Evolutionary conservation across 2,329 filamentous ascomycete species (phyloP).

Genomic region (Phialocephala sp.): DNA sequence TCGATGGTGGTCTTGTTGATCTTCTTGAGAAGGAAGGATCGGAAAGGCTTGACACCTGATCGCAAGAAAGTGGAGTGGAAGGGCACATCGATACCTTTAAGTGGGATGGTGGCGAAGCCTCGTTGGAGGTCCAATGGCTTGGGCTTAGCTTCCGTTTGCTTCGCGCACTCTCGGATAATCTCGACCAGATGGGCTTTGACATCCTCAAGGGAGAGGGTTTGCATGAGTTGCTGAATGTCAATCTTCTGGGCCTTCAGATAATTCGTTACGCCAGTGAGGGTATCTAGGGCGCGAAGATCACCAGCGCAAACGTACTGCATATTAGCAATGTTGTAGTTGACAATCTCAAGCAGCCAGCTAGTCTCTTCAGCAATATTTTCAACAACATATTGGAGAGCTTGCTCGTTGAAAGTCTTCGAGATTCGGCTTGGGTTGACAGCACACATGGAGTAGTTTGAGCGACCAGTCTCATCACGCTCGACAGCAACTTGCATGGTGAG

Average conservation of each 20-base stretch:
- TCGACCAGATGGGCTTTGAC: constrained; percentile 88
- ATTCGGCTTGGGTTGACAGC: constrained; percentile 98
- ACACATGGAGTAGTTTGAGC: constrained; percentile 99
- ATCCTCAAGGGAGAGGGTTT: constrained; percentile 84
- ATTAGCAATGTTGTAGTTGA: constrained; percentile 86
- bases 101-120: constrained; percentile 95
- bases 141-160: constrained; percentile 88
- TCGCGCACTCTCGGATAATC: constrained; percentile 88
- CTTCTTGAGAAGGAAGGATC: constrained; percentile 98
- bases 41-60: constrained; percentile 98
- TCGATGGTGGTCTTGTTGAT: constrained; percentile 99
- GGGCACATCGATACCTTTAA: constrained; percentile 96
- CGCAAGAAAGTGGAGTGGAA: constrained; percentile 99
- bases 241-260: constrained; percentile 97
- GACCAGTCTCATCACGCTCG: constrained; percentile 88
- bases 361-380: constrained; percentile 94
- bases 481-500: constrained; percentile 99
- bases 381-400: constrained; percentile 94
- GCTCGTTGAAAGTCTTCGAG: constrained; percentile 98
- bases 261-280: constrained; percentile 75
- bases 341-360: constrained; percentile 95
- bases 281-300: constrained; percentile 74
- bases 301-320: constrained; percentile 77
- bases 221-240: constrained; percentile 91
- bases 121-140: constrained; percentile 88